Evolutionary conservation across 2,329 filamentous ascomycete species (phyloP), one percentile per base, ranked within the genome.

Genomic region (Diplodia scrobiculata): DNA sequence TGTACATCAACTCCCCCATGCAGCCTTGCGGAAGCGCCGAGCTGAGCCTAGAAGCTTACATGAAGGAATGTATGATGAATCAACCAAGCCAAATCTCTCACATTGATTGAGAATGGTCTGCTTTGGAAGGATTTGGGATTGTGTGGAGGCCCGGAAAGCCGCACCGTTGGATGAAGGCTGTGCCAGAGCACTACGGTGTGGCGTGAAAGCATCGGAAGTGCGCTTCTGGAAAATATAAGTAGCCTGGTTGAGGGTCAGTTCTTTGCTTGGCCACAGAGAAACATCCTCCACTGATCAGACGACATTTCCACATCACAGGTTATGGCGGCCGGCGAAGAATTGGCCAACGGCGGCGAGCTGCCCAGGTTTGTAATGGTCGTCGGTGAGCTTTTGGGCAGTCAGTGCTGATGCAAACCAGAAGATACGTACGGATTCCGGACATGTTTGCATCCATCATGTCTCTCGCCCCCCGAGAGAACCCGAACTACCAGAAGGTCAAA

Each of bases 361-460:
- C 55, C 38, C 7, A 60, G 41, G 54, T 45, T 5, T 14, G 36
- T 27, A 27, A 36, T 5, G 7, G 13, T 17, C 7, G 5, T n/a
- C 6, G 3, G 17, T 6, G 14, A 9, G 13, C 27, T 7, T 1
- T 21, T 19, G 14, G n/a, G 2, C 14, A 27, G 14, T 5, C 6
- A 36, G 17, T 14, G 21, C 36, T 45, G 14, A 38, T 36, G 3
- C 4, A 6, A n/a, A 17, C 1, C 6, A 58, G 38, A 38, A 60
- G 17, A 32, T 60, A 32, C 19, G 38, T 60, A 17, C 55, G 55
- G 5, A 60, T 60, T 11, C 55, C 55, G 4, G 55, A 60, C 38
- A 60, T 60, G 55, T 60, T 60, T 19, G 25, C 55, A 2, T 60
- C 55, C 4, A 32, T 60, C 38, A 60, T 60, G 55, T 60, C 55